phyloP scores from a whole-genome alignment of 371 early-diverging fungal species.

The Vittaforma corneae region DNA sequence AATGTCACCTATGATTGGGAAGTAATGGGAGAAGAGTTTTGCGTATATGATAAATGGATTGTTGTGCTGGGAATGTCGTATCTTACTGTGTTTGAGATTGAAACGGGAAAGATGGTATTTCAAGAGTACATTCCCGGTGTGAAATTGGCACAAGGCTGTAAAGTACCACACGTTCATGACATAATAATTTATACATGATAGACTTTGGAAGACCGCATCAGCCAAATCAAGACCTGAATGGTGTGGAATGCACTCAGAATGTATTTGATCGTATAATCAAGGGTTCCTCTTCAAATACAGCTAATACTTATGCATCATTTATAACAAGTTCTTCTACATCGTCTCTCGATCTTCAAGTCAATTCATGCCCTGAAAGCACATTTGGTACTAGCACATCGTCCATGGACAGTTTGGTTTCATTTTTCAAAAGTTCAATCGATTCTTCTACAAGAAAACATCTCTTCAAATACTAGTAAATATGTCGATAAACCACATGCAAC shows the following conservation, averaged over 20 bases:
- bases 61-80: conserved; percentile 9
- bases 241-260: neutral
- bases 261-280: no score
- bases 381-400: no score
- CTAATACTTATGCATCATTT: no score
- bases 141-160: conserved; percentile 23
- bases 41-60: conserved; percentile 17
- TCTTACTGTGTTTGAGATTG: conserved; percentile 26
- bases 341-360: no score
- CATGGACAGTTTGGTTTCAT: no score
- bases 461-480: no score
- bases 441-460: no score
- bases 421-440: no score
- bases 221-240: neutral
- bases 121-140: neutral
- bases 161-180: conserved; percentile 16
- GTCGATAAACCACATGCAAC: no score
- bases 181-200: conserved; percentile 5
- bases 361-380: no score
- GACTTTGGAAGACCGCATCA: neutral
- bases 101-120: conserved; percentile 25
- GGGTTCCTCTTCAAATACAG: no score
- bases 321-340: no score
- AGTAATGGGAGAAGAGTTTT: conserved; percentile 25
- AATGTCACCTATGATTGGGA: conserved; percentile 54